Evolutionary conservation across 2,329 filamentous ascomycete genomes (phyloP).

Genomic region (Hypoxylon sp.): DNA sequence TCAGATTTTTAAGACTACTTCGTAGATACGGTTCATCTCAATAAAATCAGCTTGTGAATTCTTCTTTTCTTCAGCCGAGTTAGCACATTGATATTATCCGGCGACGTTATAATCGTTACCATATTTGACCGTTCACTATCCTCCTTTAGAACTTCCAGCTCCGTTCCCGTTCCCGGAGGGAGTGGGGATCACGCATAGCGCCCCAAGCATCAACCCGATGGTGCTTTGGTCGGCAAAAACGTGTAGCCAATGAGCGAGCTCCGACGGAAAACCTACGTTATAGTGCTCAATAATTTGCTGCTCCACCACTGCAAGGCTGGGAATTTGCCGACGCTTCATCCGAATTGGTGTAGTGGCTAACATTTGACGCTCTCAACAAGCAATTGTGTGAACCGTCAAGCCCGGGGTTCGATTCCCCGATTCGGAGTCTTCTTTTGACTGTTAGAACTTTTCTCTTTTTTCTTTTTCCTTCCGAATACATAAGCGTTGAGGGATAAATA

Average conservation of each 20-base stretch:
- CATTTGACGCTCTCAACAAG: slow-evolving; percentile 9
- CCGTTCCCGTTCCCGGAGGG: not conserved
- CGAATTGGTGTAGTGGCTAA: slow-evolving; percentile 9
- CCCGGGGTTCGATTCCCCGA: slow-evolving; percentile 10
- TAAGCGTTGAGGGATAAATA: not conserved
- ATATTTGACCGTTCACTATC: too few species aligned
- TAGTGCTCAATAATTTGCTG: not conserved
- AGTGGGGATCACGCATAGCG: not conserved
- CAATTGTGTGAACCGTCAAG: not conserved
- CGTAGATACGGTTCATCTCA: slow-evolving; percentile 33
- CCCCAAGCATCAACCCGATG: not conserved
- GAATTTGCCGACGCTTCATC: not conserved
- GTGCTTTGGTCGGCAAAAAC: not conserved
- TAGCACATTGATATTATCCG: not conserved
- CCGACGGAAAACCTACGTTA: not conserved
- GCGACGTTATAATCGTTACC: not conserved
- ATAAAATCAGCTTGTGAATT: slow-evolving; percentile 31
- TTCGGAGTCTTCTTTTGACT: slow-evolving; percentile 3
- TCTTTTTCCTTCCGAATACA: not conserved
- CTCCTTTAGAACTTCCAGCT: not conserved
- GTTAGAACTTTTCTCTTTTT: not conserved
- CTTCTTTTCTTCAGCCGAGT: not conserved
- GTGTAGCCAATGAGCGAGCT: not conserved
- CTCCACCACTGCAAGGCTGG: slow-evolving; percentile 1
- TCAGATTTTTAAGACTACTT: slow-evolving; percentile 11